Conservation (phyloP, 2,329 filamentous ascomycete genomes). For the Penicillium sp. region DNA sequence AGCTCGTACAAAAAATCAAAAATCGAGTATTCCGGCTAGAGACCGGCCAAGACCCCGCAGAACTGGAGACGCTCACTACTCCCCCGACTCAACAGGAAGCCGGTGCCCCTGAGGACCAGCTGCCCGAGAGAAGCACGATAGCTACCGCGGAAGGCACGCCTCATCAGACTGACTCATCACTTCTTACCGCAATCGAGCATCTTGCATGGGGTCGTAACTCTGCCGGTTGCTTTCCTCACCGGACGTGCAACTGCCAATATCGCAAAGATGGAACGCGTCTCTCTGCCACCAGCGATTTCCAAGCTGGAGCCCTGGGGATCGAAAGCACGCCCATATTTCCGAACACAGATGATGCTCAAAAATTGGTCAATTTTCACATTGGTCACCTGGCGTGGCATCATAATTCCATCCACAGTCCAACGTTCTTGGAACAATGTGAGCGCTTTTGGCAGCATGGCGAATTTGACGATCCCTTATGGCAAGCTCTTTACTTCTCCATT, state of each 20-base stretch:
- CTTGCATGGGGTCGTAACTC: slow-evolving; percentile 43
- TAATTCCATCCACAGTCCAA: slow-evolving; percentile 26
- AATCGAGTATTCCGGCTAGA: slow-evolving; percentile 26
- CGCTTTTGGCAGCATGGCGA: slow-evolving; percentile 25
- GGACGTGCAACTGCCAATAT: slow-evolving; percentile 31
- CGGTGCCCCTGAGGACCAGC: background rate
- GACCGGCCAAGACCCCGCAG: slow-evolving; percentile 14
- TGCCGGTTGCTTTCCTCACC: slow-evolving; percentile 38
- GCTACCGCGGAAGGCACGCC: slow-evolving; percentile 8
- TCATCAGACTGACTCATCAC: slow-evolving; percentile 26
- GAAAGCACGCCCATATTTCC: slow-evolving; percentile 14
- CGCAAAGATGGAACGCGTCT: slow-evolving; percentile 19
- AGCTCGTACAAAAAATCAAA: slow-evolving; percentile 13
- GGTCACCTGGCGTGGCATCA: slow-evolving; percentile 28
- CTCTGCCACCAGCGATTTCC: slow-evolving; percentile 14
- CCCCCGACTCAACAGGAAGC: slow-evolving; percentile 3
- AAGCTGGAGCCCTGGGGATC: slow-evolving; percentile 10
- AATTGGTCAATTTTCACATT: slow-evolving; percentile 27
- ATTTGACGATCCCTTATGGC: slow-evolving; percentile 28
- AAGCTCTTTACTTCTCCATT: slow-evolving; percentile 27
- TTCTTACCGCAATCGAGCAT: slow-evolving; percentile 39
- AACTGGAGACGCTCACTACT: slow-evolving; percentile 1
- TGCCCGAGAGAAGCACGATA: slow-evolving; percentile 5
- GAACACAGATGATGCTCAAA: slow-evolving; percentile 16
- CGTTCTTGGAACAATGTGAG: slow-evolving; percentile 29